These are phyloP conservation scores for Xylaria sp. DNA, from an alignment of 2,329 filamentous ascomycete species.

Conservation along the genomic window DNA sequence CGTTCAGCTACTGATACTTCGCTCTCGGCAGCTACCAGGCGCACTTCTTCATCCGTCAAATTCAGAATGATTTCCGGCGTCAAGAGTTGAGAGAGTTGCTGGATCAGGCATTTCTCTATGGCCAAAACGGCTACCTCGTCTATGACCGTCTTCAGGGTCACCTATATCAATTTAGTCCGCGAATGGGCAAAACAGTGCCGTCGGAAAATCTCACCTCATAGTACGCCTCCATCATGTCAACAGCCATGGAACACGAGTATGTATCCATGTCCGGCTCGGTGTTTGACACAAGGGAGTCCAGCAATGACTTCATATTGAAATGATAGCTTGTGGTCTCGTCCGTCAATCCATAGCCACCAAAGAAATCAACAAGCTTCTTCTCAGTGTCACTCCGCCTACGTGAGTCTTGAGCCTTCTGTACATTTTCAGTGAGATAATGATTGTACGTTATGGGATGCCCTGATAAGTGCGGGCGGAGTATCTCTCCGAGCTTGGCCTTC, in stretches of 20 bases:
- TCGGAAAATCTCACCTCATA: constrained; percentile 35
- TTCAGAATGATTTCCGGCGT: constrained; percentile 37
- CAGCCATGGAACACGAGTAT: constrained; percentile 32
- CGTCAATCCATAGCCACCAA: neutral
- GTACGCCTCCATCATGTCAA: constrained; percentile 42
- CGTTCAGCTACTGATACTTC: constrained; percentile 32
- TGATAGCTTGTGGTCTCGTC: neutral
- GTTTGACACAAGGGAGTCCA: constrained; percentile 22
- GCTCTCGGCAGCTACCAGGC: constrained; percentile 36
- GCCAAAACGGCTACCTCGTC: constrained; percentile 49
- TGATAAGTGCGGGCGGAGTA: constrained; percentile 43
- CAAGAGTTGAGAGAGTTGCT: constrained; percentile 40
- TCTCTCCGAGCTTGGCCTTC: constrained; percentile 42
- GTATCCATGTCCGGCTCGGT: constrained; percentile 37
- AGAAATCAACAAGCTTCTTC: neutral
- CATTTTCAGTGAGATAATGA: constrained; percentile 49
- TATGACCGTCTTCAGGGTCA: constrained; percentile 48
- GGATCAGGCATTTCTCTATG: constrained; percentile 45
- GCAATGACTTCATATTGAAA: constrained; percentile 7
- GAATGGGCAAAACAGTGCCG: too few relatives aligned
- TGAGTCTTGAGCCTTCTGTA: constrained; percentile 43
- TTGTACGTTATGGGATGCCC: constrained; percentile 56
- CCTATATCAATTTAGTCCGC: constrained; percentile 35
- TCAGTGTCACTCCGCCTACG: neutral
- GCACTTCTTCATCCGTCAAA: constrained; percentile 32